A percentile compares a stretch with the other conserved stretches of the same genome.
phyloP scores from a whole-genome alignment of 1,139 yeast species.

The Kodamaea ohmeri region DNA sequence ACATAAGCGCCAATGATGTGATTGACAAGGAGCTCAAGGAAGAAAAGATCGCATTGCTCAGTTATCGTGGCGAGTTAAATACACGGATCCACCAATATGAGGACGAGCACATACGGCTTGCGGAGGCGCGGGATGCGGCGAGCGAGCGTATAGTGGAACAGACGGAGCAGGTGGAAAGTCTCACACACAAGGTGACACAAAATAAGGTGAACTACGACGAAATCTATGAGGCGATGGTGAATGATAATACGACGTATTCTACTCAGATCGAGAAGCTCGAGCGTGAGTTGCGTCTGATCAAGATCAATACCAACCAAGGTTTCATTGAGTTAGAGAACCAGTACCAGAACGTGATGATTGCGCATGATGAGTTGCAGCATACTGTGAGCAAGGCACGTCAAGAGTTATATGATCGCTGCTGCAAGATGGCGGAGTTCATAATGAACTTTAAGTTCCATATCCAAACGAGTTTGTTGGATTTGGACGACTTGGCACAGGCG shows the following conservation, averaged over 20 bases:
- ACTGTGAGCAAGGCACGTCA: constrained; percentile 48
- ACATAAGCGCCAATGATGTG: constrained; percentile 15
- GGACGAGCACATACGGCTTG: constrained; percentile 58
- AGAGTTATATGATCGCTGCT: constrained; percentile 51
- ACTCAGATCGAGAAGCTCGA: constrained; percentile 68
- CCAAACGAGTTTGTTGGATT: constrained; percentile 56
- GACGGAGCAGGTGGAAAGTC: constrained; percentile 55
- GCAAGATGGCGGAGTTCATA: constrained; percentile 55
- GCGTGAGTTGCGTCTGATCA: constrained; percentile 55
- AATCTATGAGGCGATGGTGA: constrained; percentile 53
- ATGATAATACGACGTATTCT: constrained; percentile 52
- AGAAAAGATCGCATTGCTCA: constrained; percentile 39
- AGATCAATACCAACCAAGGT: constrained; percentile 53
- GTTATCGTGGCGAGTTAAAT: constrained; percentile 48
- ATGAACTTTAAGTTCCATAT: constrained; percentile 64
- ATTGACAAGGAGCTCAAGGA: constrained; percentile 36
- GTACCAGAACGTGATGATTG: constrained; percentile 53
- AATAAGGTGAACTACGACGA: constrained; percentile 57
- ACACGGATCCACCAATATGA: constrained; percentile 51
- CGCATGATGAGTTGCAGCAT: constrained; percentile 51
- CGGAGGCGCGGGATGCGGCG: constrained; percentile 57
- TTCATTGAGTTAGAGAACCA: constrained; percentile 55
- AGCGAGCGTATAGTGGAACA: constrained; percentile 56
- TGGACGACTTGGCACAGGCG: constrained; percentile 45
- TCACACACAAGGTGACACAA: constrained; percentile 56